Evolutionary conservation across 2,329 filamentous ascomycete genomes (phyloP), one percentile per base, ranked within the genome.

Genomic region (Colletotrichum sp.): DNA sequence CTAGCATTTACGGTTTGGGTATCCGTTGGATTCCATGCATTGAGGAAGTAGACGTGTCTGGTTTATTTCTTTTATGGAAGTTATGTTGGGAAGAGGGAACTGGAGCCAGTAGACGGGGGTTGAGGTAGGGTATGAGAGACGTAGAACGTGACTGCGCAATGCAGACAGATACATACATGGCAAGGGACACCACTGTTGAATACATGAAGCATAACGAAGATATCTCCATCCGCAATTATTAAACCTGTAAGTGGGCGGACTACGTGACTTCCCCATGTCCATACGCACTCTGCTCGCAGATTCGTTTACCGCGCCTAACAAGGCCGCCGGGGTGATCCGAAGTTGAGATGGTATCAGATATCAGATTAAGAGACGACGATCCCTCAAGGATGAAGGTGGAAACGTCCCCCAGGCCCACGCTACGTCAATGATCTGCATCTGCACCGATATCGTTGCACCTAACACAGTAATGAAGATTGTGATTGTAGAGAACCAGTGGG

Each of bases 1-100:
- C 15, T 66, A 55, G 65, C 69, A 63, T 68, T 29, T 13, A 33
- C n/a, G 31, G 29, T 36, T 34, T 31, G 29, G 61, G 43, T 57
- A 58, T 27, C 18, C 47, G 33, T 58, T 51, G 27, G 64, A 29
- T n/a, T 18, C 38, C 51, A 27, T 51, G 24, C 21, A 29, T 38
- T 5, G 61, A 4, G 16, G 0, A 2, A 33, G 33, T 43, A 27
- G 33, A 63, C 21, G 34, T 34, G 34, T 43, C 24, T 15, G 4
- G 43, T 6, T n/a, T 21, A 6, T n/a, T 21, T 21, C 5, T 21
- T 21, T n/a, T 13, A 21, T 8, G 43, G 6, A 21, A 12, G n/a
- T 21, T 15, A 9, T 36, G 18, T 18, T 31, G 55, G 55, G 12
- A 58, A 58, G 55, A 6, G 54, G 24, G 57, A n/a, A 13, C 7